Evolutionary conservation across 83 land plant genomes (phyloP), one percentile per base, ranked within the genome.

Genomic region (Larix sibirica): DNA sequence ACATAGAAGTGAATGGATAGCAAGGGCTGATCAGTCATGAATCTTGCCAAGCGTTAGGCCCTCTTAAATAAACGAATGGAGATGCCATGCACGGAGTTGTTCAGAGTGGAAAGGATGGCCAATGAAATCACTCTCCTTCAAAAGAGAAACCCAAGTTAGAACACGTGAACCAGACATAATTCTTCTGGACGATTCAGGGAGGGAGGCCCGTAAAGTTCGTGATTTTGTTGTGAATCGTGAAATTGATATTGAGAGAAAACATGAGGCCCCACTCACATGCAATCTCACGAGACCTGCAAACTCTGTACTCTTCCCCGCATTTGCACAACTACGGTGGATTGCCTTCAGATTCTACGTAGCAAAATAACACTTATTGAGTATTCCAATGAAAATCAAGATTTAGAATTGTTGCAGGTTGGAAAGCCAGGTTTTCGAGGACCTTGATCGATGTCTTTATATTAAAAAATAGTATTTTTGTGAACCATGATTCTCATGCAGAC

Each of bases 261-360:
- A 62, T 62, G 23, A 18, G 64, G 64, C 4, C 64, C 64, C 64
- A n/a, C 64, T 20, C 64, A 62, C 64, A 62, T 62, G 64, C 64
- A 62, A 62, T n/a, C 23, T 62, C 64, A 62, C 64, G 64, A 62
- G 64, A 62, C 64, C 64, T 62, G 64, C 64, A 62, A 62, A 20
- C 64, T 62, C 64, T 62, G 64, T 62, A 62, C 64, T 4, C 23
- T 18, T n/a, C 23, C 5, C 64, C 23, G 4, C 23, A 18, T 62
- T 62, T n/a, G 23, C 64, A 62, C 56, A 50, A 50, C 56, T 50
- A 10, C 56, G 13, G 56, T 50, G 56, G 56, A 50, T 62, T 62
- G 20, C 13, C 20, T n/a, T 4, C 23, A 62, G 64, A 62, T 18
- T n/a, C 20, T 62, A 62, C 64, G 23, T 62, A 20, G 64, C 20